Percentiles rank a stretch among this genome's conserved stretches.
Evolutionary conservation across 352 stramenopile species (phyloP).

Genomic region (Pythium apleroticum): DNA sequence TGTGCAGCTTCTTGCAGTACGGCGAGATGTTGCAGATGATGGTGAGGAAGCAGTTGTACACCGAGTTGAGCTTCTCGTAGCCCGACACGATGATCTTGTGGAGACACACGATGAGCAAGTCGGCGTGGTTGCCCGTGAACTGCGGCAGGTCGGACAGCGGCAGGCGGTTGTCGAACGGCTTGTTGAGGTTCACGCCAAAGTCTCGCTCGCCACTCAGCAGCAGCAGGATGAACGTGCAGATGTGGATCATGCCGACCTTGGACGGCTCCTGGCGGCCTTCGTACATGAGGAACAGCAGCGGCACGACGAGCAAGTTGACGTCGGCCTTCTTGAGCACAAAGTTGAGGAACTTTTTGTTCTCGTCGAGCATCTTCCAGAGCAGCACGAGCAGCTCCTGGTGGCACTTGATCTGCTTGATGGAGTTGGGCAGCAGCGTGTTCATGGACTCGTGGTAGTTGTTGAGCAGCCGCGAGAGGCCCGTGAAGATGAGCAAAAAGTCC

Average conservation of each 20-base stretch:
- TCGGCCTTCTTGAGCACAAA: constrained; percentile 95
- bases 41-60: constrained; percentile 99
- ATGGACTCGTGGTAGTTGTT: constrained; percentile 95
- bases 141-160: constrained; percentile 90
- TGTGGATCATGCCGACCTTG: constrained; percentile 96
- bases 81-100: constrained; percentile 99
- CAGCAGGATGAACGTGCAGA: constrained; percentile 98
- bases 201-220: constrained; percentile 95
- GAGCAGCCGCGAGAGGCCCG: constrained; percentile 94
- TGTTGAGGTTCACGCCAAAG: constrained; percentile 98
- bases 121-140: constrained; percentile 95
- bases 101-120: constrained; percentile 96
- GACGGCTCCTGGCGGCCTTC: constrained; percentile 93
- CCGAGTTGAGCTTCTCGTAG: constrained; percentile 94
- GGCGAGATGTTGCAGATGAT: constrained; percentile 99
- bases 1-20: constrained; percentile 96
- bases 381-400: constrained; percentile 98
- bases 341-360: constrained; percentile 95
- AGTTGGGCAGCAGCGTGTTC: constrained; percentile 93
- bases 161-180: constrained; percentile 93
- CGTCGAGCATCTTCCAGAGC: constrained; percentile 98
- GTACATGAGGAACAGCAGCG: constrained; percentile 91
- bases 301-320: constrained; percentile 89
- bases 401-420: constrained; percentile 93
- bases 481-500: constrained; percentile 93